Conservation (phyloP, 2,329 filamentous ascomycete species). For the Clonostachys chloroleuca region DNA sequence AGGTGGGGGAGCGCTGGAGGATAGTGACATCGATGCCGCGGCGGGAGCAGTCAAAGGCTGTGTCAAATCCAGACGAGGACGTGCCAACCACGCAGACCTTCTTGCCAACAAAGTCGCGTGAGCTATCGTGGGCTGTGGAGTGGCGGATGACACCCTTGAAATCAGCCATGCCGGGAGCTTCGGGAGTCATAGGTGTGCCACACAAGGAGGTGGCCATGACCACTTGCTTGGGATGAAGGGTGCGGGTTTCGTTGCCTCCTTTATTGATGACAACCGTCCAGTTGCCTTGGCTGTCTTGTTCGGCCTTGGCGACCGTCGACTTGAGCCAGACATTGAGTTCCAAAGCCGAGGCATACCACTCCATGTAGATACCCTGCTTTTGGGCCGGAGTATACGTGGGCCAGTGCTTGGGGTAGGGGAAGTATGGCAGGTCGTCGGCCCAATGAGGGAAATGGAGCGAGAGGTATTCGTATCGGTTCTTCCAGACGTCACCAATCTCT, state of each 20-base stretch:
- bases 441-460: slow-evolving; percentile 66
- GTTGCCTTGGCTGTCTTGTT: slow-evolving; percentile 27
- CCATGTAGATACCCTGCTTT: slow-evolving; percentile 66
- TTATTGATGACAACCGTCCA: slow-evolving; percentile 47
- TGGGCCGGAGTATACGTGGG: slow-evolving; percentile 69
- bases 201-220: slow-evolving; percentile 66
- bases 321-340: slow-evolving; percentile 65
- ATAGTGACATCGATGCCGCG: slow-evolving; percentile 65
- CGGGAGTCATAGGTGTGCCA: slow-evolving; percentile 59
- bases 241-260: slow-evolving; percentile 15
- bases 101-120: slow-evolving; percentile 42
- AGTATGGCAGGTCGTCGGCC: slow-evolving; percentile 58
- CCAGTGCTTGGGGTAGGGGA: slow-evolving; percentile 61
- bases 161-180: slow-evolving; percentile 47
- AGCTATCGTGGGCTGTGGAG: slow-evolving; percentile 55
- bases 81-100: slow-evolving; percentile 63
- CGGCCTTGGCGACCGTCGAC: neutral
- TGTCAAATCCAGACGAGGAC: slow-evolving; percentile 67
- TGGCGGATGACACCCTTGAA: slow-evolving; percentile 62
- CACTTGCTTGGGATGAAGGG: slow-evolving; percentile 56
- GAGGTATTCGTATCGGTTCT: slow-evolving; percentile 57
- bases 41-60: slow-evolving; percentile 63
- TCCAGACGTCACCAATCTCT: slow-evolving; percentile 61
- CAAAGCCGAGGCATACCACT: slow-evolving; percentile 58
- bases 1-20: slow-evolving; percentile 50